Percentiles rank a stretch among this genome's conserved stretches.
Conservation (phyloP, 2,329 filamentous ascomycete species). For the Verticillium zaregamsianum region DNA sequence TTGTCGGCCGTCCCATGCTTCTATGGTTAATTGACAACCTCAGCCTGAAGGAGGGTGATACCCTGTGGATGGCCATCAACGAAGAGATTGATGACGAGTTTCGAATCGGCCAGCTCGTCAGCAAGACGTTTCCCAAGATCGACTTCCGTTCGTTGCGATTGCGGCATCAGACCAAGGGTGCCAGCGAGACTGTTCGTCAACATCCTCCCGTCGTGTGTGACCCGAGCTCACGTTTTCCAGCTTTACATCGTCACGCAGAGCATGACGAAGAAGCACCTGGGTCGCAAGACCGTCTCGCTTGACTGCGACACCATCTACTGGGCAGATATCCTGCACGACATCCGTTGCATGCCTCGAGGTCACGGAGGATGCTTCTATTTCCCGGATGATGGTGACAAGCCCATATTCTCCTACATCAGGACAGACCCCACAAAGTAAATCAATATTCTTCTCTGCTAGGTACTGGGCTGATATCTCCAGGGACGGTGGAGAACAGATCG, state of each 20-base stretch:
- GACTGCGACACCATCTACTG: conserved; percentile 29
- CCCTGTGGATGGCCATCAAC: conserved; percentile 24
- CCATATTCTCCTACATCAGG: conserved; percentile 25
- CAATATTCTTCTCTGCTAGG: too few relatives aligned
- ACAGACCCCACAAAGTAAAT: conserved; percentile 13
- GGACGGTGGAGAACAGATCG: conserved; percentile 15
- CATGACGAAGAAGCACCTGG: conserved; percentile 22
- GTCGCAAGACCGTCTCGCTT: conserved; percentile 21
- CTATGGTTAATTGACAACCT: conserved; percentile 24
- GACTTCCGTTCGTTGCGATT: conserved; percentile 18
- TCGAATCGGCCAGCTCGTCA: conserved; percentile 20
- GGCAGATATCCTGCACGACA: conserved; percentile 21
- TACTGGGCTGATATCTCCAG: too few relatives aligned
- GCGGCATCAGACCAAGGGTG: conserved; percentile 23
- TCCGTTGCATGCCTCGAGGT: conserved; percentile 19
- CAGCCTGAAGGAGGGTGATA: conserved; percentile 17
- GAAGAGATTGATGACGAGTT: conserved; percentile 24
- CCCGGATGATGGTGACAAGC: conserved; percentile 20
- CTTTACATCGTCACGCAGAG: conserved; percentile 23
- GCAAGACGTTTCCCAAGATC: conserved; percentile 18
- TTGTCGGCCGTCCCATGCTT: conserved; percentile 24
- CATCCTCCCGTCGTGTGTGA: too few relatives aligned
- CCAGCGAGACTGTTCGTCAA: conserved; percentile 20
- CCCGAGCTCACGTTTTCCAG: conserved; percentile 5
- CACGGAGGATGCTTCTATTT: conserved; percentile 23